Conservation (phyloP, 1,284 basidiomycete genomes). For the Irpex sp. region DNA sequence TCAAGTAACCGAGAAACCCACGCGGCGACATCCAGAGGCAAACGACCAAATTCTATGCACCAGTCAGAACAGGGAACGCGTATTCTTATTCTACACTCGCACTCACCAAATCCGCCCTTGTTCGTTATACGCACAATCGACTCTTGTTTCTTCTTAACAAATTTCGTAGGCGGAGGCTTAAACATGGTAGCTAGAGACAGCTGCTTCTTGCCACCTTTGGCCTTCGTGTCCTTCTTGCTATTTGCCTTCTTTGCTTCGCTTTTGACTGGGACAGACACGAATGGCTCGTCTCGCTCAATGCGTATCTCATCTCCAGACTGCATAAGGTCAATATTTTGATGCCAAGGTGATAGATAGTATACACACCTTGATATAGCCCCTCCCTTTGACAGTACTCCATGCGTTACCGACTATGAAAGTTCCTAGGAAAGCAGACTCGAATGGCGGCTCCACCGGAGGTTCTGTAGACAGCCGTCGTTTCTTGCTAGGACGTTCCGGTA, state of each 20-base stretch:
- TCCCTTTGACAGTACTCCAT: slow-evolving; percentile 74
- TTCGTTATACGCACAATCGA: slow-evolving; percentile 67
- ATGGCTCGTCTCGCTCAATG: slow-evolving; percentile 49
- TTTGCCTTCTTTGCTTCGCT: slow-evolving; percentile 15
- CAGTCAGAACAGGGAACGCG: too few relatives aligned
- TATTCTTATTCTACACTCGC: neutral
- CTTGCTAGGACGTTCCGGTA: slow-evolving; percentile 32
- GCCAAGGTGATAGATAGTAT: neutral
- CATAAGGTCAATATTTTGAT: neutral
- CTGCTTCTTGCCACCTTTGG: slow-evolving; percentile 51
- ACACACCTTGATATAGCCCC: slow-evolving; percentile 51
- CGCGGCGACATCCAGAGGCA: slow-evolving; percentile 60
- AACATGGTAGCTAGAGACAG: slow-evolving; percentile 60
- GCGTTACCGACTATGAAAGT: slow-evolving; percentile 70
- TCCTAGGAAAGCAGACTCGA: slow-evolving; percentile 47
- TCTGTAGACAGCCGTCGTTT: slow-evolving; percentile 39
- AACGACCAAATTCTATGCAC: slow-evolving; percentile 59
- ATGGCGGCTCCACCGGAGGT: neutral
- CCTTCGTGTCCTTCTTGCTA: slow-evolving; percentile 20
- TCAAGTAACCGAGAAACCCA: slow-evolving; percentile 76
- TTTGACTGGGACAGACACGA: slow-evolving; percentile 22
- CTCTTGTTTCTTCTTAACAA: slow-evolving; percentile 52
- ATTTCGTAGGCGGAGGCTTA: slow-evolving; percentile 45
- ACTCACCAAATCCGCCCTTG: slow-evolving; percentile 55
- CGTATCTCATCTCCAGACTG: slow-evolving; percentile 49